Conservation (phyloP, 305 asterid genomes). For the Solanum hybrid region DNA sequence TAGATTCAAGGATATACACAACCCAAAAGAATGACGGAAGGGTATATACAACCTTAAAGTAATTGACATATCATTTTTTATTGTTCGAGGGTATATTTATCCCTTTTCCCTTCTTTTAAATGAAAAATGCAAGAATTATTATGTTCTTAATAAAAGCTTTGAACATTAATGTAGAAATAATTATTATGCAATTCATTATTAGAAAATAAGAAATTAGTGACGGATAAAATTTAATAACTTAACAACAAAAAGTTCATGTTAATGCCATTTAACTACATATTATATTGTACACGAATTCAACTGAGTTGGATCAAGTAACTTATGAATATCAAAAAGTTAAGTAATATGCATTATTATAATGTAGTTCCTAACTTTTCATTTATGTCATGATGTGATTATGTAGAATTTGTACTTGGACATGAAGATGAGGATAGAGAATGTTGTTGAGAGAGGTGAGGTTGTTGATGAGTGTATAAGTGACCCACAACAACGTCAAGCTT, state of each 20-base stretch:
- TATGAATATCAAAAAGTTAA: neutral
- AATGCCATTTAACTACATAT: neutral
- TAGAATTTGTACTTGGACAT: slow-evolving; percentile 57
- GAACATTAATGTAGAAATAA: neutral
- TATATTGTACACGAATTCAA: neutral
- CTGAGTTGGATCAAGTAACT: neutral
- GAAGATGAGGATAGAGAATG: slow-evolving; percentile 45
- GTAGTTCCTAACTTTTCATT: neutral
- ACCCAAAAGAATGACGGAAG: too few relatives aligned
- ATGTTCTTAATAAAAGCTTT: neutral
- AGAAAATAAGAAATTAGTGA: too few relatives aligned
- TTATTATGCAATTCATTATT: neutral
- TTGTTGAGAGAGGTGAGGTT: slow-evolving; percentile 29
- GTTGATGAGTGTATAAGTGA: slow-evolving; percentile 24
- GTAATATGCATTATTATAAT: neutral
- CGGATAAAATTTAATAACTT: too few relatives aligned
- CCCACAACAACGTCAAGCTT: slow-evolving; percentile 19
- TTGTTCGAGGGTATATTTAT: too few relatives aligned
- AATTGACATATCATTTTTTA: too few relatives aligned
- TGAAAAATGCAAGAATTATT: neutral
- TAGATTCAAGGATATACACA: too few relatives aligned
- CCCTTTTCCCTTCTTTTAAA: too few relatives aligned
- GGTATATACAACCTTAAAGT: too few relatives aligned
- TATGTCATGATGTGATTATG: neutral
- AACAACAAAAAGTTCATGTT: too few relatives aligned